A percentile compares a stretch with the other conserved stretches of the same genome.
Evolutionary conservation across 257 asterid genomes (phyloP).

Genomic region (Linderniella brevidens): DNA sequence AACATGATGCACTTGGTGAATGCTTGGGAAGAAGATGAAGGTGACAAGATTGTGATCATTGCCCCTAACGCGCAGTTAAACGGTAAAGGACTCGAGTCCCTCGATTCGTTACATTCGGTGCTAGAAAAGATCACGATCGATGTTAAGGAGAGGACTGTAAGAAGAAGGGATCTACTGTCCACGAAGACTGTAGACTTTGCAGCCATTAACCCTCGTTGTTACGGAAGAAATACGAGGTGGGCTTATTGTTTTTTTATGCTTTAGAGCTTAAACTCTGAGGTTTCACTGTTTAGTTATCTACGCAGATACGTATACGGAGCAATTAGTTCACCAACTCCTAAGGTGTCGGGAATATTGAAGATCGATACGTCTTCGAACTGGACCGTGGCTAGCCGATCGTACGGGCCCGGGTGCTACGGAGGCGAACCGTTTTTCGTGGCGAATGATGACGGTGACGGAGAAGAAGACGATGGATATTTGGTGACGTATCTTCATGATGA

Average conservation of each 20-base stretch:
- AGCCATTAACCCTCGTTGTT: constrained; percentile 24
- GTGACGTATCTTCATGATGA: constrained; percentile 1
- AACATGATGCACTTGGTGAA: constrained; percentile 23
- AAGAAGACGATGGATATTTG: neutral
- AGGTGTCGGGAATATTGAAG: neutral
- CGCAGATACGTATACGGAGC: constrained; percentile 15
- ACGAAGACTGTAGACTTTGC: constrained; percentile 24
- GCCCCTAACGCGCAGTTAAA: constrained; percentile 20
- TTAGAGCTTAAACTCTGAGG: no score
- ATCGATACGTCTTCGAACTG: constrained; percentile 1
- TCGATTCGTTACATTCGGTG: constrained; percentile 19
- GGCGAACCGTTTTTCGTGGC: constrained; percentile 12
- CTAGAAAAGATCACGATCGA: constrained; percentile 26
- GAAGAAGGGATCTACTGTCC: constrained; percentile 17
- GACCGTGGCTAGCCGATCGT: constrained; percentile 12
- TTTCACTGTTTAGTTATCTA: neutral
- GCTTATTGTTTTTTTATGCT: neutral
- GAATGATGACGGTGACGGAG: neutral
- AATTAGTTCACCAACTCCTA: neutral
- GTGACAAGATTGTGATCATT: constrained; percentile 19
- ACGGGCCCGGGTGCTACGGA: constrained; percentile 13
- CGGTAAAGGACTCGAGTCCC: constrained; percentile 9
- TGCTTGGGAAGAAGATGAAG: constrained; percentile 46
- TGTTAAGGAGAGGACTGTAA: constrained; percentile 14
- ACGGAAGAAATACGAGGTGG: constrained; percentile 25